Base-by-base conservation (phyloP, 352 stramenopile genomes). In the Globisporangium alternatum region DNA sequence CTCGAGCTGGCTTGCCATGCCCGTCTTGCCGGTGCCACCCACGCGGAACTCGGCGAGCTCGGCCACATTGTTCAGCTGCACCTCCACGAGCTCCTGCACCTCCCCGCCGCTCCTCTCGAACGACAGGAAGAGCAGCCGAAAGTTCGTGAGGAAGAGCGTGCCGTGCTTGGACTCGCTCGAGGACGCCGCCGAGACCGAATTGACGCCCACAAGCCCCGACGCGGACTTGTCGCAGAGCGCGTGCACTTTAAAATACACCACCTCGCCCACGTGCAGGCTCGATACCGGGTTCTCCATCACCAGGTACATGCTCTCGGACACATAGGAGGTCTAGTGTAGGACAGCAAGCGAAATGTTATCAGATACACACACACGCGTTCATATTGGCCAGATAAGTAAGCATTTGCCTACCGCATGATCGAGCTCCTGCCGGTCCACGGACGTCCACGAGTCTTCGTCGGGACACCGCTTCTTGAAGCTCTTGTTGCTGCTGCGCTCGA, bases 381-480 rank as follows among this genome's bases (percentile, higher is more conserved):
- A 57, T 21, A 44, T 15, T 52, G 21, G 37, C 22, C 2, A 49
- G 30, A 22, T 3, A 6, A 39, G 13, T 5, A 41, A 31, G 6
- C 12, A 9, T 7, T 48, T 22, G 13, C 79, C 41, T 72, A 94
- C 86, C 62, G 84, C 83, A 54, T 90, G 80, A 35, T 91, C 82
- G 28, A 92, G 72, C 65, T 95, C 86, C 65, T 91, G 80, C 56
- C 72, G 81, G 58, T 95, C 82, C 22, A 95, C 86, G 7, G 88
- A 77, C 58, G 86, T 95, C 86, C 86, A 95, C 71, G 83, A 92
- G 67, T 95, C 86, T 45, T 95, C 86, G n/a, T 91, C 83, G 17
- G 75, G 64, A 49, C 64, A 72, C 31, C 73, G 74, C 60, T 78
- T 77, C 51, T 66, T 66, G 22, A 37, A 31, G 61, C 51, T 66